phyloP scores from a whole-genome alignment of 495 filamentous ascomycete species.

The Diplogelasinospora grovesii region DNA sequence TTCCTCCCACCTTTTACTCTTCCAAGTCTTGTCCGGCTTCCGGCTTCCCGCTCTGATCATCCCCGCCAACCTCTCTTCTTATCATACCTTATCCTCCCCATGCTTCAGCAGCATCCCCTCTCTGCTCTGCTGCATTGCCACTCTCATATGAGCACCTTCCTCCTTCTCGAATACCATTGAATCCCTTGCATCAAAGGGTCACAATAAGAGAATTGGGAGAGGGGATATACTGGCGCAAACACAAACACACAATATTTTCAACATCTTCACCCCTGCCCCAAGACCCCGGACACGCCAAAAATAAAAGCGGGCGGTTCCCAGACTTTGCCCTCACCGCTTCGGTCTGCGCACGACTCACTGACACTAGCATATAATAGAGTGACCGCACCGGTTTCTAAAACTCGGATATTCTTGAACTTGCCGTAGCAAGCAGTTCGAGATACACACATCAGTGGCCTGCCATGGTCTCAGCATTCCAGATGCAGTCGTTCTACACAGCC shows the following conservation, averaged over 20 bases:
- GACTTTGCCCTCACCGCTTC: constrained; percentile 27
- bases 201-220: too few relatives aligned
- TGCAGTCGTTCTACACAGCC: constrained; percentile 57
- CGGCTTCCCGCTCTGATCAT: constrained; percentile 6
- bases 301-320: constrained; percentile 17
- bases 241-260: too few relatives aligned
- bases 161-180: too few relatives aligned
- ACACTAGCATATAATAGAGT: constrained; percentile 28
- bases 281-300: constrained; percentile 19
- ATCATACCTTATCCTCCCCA: constrained; percentile 9
- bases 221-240: too few relatives aligned
- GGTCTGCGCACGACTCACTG: constrained; percentile 23
- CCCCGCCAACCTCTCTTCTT: constrained; percentile 16
- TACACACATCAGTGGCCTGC: constrained; percentile 23
- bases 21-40: constrained; percentile 9
- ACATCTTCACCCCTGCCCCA: constrained; percentile 12
- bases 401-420: constrained; percentile 7
- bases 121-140: background rate
- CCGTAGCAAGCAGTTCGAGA: constrained; percentile 9
- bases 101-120: constrained; percentile 4
- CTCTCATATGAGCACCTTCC: too few relatives aligned
- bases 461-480: constrained; percentile 47
- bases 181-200: too few relatives aligned
- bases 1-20: constrained; percentile 14
- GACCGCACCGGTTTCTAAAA: constrained; percentile 19